Evolutionary conservation across 73 alveolate species (phyloP), one percentile per base, ranked within the genome.

Genomic region (Paramecium pentaurelia): DNA sequence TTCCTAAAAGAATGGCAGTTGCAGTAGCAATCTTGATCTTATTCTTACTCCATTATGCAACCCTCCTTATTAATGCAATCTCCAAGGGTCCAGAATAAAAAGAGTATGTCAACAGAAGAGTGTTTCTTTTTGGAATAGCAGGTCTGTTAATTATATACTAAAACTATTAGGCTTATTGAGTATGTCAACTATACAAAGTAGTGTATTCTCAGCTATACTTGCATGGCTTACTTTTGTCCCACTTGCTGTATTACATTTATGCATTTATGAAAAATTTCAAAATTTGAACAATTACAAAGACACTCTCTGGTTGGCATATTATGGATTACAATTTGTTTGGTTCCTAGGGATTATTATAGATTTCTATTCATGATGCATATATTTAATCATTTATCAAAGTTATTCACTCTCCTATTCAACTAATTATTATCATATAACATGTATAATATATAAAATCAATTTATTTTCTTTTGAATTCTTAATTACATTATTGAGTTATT

Each of bases 311-410:
- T 8, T 73, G 18, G 14, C 37, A 38, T 34, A 73, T 14, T 73
- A 73, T 73, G 58, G 58, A 12, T 73, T 73, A 14, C 36, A 73
- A 73, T 73, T 73, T 73, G 18, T 73, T 36, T 73, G 87, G 64
- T 73, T 73, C 27, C 18, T 73, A 2, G 87, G 87, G 40, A 73
- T 73, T 37, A 73, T 73, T 18, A 73, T 73, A 30, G 87, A 73
- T n/a, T 36, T 73, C 34, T 73, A 73, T 54, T 54, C 70, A 54
- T 7, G 32, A 54, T 54, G 70, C 14, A 54, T 64, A 64, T 18
- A 54, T 54, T 51, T 54, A 54, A 54, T 54, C n/a, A 49, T 49
- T 49, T 49, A 49, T 49, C 20, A 16, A n/a, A n/a, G 7, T 7
- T 49, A 16, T 14, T 49, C 60, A 49, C 60, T 49, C 25, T 34